These are phyloP conservation scores for Eimeria praecox DNA, from an alignment of 169 alveolate species.

Conservation along the genomic window DNA sequence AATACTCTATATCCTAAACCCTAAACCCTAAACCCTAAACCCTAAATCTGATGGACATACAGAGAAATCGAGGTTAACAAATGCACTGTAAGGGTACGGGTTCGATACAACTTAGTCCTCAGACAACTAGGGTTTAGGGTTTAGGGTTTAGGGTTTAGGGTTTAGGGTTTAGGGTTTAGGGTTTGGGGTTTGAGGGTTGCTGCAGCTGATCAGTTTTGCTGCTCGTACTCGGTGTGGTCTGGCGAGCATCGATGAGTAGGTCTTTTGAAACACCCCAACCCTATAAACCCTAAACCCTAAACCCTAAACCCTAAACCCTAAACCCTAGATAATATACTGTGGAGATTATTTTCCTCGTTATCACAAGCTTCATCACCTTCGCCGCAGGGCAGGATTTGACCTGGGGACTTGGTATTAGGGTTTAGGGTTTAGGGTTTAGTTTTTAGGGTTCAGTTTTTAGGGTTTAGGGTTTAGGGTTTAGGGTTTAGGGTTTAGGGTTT, in stretches of 20 bases:
- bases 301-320: slow-evolving; percentile 17
- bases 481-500: slow-evolving; percentile 18
- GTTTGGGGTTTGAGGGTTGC: neutral
- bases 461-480: slow-evolving; percentile 24
- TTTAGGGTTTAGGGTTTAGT: neutral
- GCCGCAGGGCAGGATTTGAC: too few relatives aligned
- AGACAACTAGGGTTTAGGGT: slow-evolving; percentile 53
- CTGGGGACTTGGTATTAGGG: too few relatives aligned
- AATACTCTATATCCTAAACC: too few relatives aligned
- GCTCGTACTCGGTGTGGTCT: slow-evolving; percentile 17
- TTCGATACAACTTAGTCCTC: too few relatives aligned
- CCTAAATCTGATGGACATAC: neutral
- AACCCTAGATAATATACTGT: too few relatives aligned
- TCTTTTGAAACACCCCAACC: neutral
- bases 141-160: neutral
- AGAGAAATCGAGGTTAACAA: neutral
- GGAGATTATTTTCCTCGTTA: too few relatives aligned
- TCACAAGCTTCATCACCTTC: too few relatives aligned
- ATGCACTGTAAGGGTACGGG: neutral
- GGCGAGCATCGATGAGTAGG: neutral
- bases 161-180: slow-evolving; percentile 36
- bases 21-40: slow-evolving; percentile 38
- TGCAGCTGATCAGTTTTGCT: slow-evolving; percentile 41
- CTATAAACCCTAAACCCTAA: neutral
- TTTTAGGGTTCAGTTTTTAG: neutral